A percentile compares a stretch with the other conserved stretches of the same genome.
Evolutionary conservation across 331 rosid genomes (phyloP).

Genomic region (Malus hybrid): DNA sequence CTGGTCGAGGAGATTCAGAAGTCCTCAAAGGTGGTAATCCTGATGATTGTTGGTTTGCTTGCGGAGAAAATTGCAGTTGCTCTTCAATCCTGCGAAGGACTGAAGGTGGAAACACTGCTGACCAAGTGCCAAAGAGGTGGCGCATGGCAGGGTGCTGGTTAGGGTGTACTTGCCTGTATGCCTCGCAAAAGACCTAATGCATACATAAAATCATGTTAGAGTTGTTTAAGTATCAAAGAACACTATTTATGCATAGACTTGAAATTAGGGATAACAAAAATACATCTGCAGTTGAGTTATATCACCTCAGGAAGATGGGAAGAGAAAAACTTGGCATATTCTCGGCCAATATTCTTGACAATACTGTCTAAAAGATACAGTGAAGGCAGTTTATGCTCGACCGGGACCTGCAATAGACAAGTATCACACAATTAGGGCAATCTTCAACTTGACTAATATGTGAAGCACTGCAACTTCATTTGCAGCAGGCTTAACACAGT

Average conservation of each 20-base stretch:
- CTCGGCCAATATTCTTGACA: conserved; percentile 52
- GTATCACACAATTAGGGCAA: not conserved
- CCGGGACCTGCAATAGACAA: conserved; percentile 41
- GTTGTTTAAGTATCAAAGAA: not conserved
- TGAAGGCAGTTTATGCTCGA: conserved; percentile 53
- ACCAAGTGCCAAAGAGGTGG: conserved; percentile 90
- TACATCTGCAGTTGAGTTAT: not conserved
- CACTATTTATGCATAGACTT: not conserved
- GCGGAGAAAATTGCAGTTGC: conserved; percentile 63
- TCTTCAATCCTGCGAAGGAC: conserved; percentile 64
- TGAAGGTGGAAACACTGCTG: conserved; percentile 60
- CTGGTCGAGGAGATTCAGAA: conserved; percentile 78
- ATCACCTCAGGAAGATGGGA: conserved; percentile 45
- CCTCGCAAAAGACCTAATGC: conserved; percentile 73
- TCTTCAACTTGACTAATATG: not conserved
- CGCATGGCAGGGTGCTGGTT: conserved; percentile 65
- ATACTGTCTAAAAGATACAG: conserved; percentile 54
- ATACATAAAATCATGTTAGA: conserved; percentile 15
- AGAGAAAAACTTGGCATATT: conserved; percentile 36
- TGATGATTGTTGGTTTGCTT: conserved; percentile 43
- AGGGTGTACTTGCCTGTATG: conserved; percentile 68
- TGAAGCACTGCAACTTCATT: not conserved
- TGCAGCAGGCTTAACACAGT: not conserved
- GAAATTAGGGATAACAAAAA: conserved; percentile 5
- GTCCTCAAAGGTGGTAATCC: conserved; percentile 45